These are phyloP conservation scores for Ceriops tagal DNA, from an alignment of 345 rosid genomes.

Conservation along the genomic window DNA sequence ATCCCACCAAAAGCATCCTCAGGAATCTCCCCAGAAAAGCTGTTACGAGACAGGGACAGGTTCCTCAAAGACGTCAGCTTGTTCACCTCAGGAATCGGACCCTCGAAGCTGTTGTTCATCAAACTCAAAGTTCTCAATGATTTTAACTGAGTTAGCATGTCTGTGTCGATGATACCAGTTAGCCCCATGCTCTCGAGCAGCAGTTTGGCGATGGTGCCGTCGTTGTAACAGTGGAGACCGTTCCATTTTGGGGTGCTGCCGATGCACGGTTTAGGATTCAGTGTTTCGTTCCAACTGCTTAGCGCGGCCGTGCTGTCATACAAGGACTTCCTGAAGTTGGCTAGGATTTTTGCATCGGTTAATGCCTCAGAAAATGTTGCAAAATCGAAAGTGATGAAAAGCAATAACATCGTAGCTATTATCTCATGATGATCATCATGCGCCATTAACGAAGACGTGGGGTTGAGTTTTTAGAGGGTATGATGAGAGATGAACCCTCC, in stretches of 20 bases:
- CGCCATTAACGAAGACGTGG: neutral
- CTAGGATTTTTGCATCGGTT: conserved; percentile 41
- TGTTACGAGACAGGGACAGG: neutral
- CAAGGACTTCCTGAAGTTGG: conserved; percentile 55
- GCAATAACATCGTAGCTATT: neutral
- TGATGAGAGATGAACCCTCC: too few relatives aligned
- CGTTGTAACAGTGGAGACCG: conserved; percentile 45
- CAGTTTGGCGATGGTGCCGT: conserved; percentile 37
- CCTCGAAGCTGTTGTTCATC: neutral
- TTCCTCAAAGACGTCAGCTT: neutral
- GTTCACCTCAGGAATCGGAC: neutral
- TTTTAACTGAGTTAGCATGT: neutral
- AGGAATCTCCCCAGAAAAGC: neutral
- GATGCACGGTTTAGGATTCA: conserved; percentile 31
- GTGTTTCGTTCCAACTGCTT: conserved; percentile 34
- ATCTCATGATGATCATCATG: neutral
- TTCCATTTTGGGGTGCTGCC: conserved; percentile 39
- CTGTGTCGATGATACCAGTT: neutral
- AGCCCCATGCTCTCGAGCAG: conserved; percentile 41
- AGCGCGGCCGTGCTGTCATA: conserved; percentile 24
- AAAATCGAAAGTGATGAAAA: neutral
- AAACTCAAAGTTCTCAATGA: neutral
- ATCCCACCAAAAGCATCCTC: conserved; percentile 37
- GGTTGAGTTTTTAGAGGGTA: neutral
- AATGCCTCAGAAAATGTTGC: neutral